Percentiles rank a stretch among this genome's conserved stretches.
These are phyloP conservation scores for Pleurozium schreberi DNA, from an alignment of 225 moss, liverwort and hornwort genomes.

Conservation along the genomic window DNA sequence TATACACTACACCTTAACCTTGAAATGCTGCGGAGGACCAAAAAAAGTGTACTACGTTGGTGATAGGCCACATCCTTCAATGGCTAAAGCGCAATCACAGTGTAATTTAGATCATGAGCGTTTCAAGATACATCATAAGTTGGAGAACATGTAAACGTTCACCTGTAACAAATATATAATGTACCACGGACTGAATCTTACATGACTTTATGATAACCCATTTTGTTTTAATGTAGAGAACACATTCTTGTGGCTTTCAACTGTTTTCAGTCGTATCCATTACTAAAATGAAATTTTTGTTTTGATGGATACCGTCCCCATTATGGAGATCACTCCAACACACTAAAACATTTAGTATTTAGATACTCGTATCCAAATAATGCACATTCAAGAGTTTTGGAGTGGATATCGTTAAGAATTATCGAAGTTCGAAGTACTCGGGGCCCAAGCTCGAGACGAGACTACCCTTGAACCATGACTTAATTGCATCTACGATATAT, in stretches of 20 bases:
- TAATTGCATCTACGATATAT: too few relatives aligned
- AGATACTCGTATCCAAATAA: neutral
- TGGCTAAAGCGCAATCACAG: neutral
- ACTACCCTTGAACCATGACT: neutral
- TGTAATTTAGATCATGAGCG: neutral
- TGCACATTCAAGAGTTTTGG: neutral
- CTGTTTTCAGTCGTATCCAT: neutral
- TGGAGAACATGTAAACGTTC: neutral
- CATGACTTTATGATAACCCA: too few relatives aligned
- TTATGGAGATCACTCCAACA: neutral
- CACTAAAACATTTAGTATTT: neutral
- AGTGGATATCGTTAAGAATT: neutral
- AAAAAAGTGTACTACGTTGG: neutral
- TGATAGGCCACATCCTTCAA: neutral
- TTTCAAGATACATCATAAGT: neutral
- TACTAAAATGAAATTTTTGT: neutral
- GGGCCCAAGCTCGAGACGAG: neutral
- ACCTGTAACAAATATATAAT: neutral
- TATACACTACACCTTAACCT: neutral
- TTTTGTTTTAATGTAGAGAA: neutral
- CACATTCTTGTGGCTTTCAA: neutral
- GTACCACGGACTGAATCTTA: neutral
- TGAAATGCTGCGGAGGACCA: neutral
- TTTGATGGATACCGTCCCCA: neutral
- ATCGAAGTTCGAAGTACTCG: neutral